Evolutionary conservation across 768 basidiomycete species (phyloP).

Genomic region (Chalciporus sphaerocephalus): DNA sequence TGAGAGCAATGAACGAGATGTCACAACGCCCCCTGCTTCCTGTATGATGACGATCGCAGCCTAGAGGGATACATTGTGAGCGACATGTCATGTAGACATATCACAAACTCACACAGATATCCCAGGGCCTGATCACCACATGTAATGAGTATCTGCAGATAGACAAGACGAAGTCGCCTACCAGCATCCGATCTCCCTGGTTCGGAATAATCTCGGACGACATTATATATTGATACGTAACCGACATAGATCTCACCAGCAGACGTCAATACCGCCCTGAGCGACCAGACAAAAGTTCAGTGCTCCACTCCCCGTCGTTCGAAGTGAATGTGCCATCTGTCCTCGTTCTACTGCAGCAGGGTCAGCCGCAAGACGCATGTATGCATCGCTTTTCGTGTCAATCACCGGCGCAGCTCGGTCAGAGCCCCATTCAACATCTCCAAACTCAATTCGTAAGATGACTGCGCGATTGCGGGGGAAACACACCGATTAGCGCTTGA

Average conservation of each 20-base stretch:
- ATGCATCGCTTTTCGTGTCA: conserved; percentile 58
- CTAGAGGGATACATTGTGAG: conserved; percentile 19
- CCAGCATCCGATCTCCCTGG: conserved; percentile 79
- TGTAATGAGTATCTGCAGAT: background rate
- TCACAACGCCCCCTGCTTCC: conserved; percentile 81
- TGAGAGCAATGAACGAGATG: conserved; percentile 49
- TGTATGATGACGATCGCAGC: conserved; percentile 87
- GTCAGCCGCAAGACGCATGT: conserved; percentile 70
- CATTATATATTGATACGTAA: background rate
- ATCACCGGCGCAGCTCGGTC: conserved; percentile 60
- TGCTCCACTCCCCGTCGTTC: conserved; percentile 80
- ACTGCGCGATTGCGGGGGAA: background rate
- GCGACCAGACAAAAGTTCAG: conserved; percentile 84
- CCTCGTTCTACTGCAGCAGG: conserved; percentile 53
- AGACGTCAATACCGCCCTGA: conserved; percentile 81
- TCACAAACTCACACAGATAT: conserved; percentile 58
- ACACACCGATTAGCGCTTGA: conserved; percentile 64
- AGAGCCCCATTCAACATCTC: conserved; percentile 86
- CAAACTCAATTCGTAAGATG: background rate
- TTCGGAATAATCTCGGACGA: background rate
- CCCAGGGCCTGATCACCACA: conserved; percentile 58
- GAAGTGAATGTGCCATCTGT: conserved; percentile 78
- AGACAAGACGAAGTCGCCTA: conserved; percentile 21
- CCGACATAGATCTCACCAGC: conserved; percentile 54
- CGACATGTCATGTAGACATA: background rate